Evolutionary conservation across 2,329 filamentous ascomycete genomes (phyloP).

Genomic region (Botryotinia globosa): DNA sequence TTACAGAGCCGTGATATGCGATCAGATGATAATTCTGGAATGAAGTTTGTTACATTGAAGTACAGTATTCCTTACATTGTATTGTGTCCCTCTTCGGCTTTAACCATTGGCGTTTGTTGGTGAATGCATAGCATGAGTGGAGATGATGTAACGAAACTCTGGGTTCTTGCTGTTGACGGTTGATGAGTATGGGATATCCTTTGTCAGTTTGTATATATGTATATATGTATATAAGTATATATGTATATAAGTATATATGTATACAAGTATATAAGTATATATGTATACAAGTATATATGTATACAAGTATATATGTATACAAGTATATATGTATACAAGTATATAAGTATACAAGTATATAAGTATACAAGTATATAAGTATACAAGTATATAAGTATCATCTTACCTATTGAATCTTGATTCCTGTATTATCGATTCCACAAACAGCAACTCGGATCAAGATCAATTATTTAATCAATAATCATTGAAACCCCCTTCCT

Average conservation of each 20-base stretch:
- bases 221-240: no score
- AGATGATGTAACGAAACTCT: background rate
- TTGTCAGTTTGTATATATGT: background rate
- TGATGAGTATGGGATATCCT: background rate
- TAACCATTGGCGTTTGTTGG: background rate
- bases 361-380: no score
- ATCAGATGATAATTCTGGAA: no score
- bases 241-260: no score
- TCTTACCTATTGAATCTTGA: no score
- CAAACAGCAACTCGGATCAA: no score
- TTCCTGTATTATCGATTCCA: background rate
- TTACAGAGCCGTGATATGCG: background rate
- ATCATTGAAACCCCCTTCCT: background rate
- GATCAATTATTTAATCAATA: background rate
- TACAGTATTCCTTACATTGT: background rate
- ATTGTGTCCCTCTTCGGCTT: background rate
- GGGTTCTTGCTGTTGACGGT: background rate
- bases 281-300: no score
- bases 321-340: no score
- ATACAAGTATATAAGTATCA: no score
- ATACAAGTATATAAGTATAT: no score
- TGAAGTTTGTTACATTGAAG: background rate
- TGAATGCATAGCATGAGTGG: background rate
- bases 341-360: no score
- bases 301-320: no score